Evolutionary conservation across 2,329 filamentous ascomycete species (phyloP), one percentile per base, ranked within the genome.

Genomic region (Phoma sp.): DNA sequence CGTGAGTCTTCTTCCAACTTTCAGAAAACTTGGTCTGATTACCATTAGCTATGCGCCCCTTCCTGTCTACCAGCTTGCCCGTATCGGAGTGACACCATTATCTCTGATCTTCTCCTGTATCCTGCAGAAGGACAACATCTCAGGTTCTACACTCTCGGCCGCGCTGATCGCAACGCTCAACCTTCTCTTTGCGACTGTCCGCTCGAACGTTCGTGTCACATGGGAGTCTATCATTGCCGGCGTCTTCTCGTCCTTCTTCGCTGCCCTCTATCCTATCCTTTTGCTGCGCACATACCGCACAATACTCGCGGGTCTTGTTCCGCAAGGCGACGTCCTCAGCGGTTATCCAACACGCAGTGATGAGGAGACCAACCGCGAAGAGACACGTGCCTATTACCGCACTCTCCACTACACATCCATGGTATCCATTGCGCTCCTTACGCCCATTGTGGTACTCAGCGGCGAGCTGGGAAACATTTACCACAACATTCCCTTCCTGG

Each of bases 401-500:
- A 72, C 80, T 0, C 66, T 84, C 1, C 81, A 83, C 63, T 83
- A 83, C 59, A 78, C 76, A 1, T 83, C 80, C 3, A 59, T 80
- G 3, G 71, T 83, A 24, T 79, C 80, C 3, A 75, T 83, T 37
- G 58, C 80, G 27, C 65, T 83, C 2, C 75, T 83, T 36, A 73
- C 78, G 1, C 81, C 81, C 1, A 74, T 83, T 38, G 75, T 82
- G 18, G 63, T 83, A 24, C 57, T 83, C 14, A 80, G 78, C 2
- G 81, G 81, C 29, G 81, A 83, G 47, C 60, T 82, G 2, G 64
- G 68, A 4, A 74, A 79, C 50, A 82, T 84, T 30, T 73, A 73
- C 47, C 76, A 78, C 14, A 83, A 83, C 55, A 82, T 82, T 50
- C 82, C 82, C 48, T 80, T 82, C 67, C 74, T 83, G 9, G 81